phyloP scores from a whole-genome alignment of 148 eudicot species.

The Chenopodium quinoa region DNA sequence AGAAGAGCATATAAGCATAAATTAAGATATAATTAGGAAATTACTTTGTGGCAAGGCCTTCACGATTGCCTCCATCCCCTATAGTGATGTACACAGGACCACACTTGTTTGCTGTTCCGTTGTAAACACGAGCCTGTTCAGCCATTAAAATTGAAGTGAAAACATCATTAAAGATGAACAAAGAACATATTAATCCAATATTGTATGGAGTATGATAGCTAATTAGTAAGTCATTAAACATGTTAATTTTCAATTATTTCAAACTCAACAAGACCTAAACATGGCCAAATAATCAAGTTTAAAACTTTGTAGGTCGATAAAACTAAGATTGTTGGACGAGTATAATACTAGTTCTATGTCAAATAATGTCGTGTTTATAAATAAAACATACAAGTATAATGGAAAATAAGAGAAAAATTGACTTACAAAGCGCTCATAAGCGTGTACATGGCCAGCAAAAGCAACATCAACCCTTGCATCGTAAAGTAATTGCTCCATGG shows the following conservation, averaged over 20 bases:
- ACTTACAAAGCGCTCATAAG: conserved; percentile 88
- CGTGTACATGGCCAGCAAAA: conserved; percentile 77
- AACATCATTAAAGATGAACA: not conserved
- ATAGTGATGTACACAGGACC: conserved; percentile 43
- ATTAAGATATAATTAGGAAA: too few species aligned
- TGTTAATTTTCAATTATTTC: not conserved
- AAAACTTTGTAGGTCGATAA: too few species aligned
- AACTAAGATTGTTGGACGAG: too few species aligned
- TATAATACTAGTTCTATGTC: too few species aligned
- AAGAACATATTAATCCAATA: not conserved
- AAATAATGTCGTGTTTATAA: too few species aligned
- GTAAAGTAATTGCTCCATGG: conserved; percentile 62
- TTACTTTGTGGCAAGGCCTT: conserved; percentile 40
- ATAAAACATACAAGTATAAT: too few species aligned
- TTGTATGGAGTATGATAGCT: not conserved
- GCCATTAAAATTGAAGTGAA: not conserved
- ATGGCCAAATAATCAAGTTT: not conserved
- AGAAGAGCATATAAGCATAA: not conserved
- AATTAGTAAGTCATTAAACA: not conserved
- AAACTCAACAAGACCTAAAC: not conserved
- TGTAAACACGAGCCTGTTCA: conserved; percentile 33
- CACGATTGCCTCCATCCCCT: conserved; percentile 53
- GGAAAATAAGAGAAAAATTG: conserved; percentile 15
- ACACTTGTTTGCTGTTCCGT: conserved; percentile 32
- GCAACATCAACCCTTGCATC: conserved; percentile 56